These are phyloP conservation scores for Boletus subparvulus DNA, from an alignment of 768 basidiomycete species.

Conservation along the genomic window DNA sequence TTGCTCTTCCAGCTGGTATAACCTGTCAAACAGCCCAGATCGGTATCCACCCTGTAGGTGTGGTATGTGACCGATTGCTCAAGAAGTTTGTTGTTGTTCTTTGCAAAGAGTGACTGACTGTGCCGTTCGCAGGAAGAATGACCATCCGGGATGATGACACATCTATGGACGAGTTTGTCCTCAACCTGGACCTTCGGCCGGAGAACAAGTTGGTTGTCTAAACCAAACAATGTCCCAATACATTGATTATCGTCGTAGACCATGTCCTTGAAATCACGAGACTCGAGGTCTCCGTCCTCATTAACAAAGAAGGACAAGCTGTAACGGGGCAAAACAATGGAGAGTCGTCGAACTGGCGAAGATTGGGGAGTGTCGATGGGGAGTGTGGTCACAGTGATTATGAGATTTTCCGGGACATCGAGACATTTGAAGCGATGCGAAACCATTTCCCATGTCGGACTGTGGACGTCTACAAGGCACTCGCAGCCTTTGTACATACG, in stretches of 20 bases:
- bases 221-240: constrained; percentile 41
- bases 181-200: neutral
- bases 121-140: too few relatives aligned
- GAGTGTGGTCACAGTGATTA: constrained; percentile 15
- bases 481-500: neutral
- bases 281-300: constrained; percentile 30
- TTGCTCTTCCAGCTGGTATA: neutral
- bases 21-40: neutral
- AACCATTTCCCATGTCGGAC: constrained; percentile 20
- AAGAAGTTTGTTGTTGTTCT: too few relatives aligned
- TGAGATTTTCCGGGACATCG: neutral
- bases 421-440: neutral
- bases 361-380: neutral
- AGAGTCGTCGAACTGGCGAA: neutral
- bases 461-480: constrained; percentile 21
- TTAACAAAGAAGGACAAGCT: constrained; percentile 39
- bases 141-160: neutral
- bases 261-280: constrained; percentile 37
- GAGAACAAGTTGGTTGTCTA: constrained; percentile 34
- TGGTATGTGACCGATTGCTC: neutral
- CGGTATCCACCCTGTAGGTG: neutral
- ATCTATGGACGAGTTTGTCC: neutral
- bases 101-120: too few relatives aligned
- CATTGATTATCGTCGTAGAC: constrained; percentile 39
- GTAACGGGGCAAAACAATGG: constrained; percentile 35